phyloP scores from a whole-genome alignment of 2,329 filamentous ascomycete genomes.

The Cercospora nicotianae region DNA sequence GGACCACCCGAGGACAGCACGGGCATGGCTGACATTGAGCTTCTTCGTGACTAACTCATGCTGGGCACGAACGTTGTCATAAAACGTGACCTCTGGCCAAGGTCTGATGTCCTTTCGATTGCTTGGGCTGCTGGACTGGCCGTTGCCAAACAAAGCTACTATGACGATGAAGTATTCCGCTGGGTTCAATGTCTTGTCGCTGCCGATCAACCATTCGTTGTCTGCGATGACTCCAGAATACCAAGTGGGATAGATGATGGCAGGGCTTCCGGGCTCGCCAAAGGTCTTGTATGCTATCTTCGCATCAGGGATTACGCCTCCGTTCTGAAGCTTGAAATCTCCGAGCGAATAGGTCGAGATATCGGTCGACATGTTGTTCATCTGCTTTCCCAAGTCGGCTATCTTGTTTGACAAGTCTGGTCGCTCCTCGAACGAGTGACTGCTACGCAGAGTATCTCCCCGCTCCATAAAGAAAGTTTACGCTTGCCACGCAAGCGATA shows the following conservation, averaged over 20 bases:
- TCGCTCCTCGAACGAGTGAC: slow-evolving; percentile 7
- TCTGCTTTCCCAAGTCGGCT: background rate
- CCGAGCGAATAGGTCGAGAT: slow-evolving; percentile 51
- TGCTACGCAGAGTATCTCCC: slow-evolving; percentile 8
- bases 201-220: slow-evolving; percentile 73
- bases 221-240: slow-evolving; percentile 68
- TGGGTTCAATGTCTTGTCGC: slow-evolving; percentile 64
- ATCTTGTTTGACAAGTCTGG: background rate
- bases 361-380: slow-evolving; percentile 22
- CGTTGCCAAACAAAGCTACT: slow-evolving; percentile 67
- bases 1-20: slow-evolving; percentile 66
- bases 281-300: slow-evolving; percentile 76
- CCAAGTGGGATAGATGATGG: slow-evolving; percentile 76
- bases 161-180: slow-evolving; percentile 68
- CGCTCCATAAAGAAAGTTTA: background rate
- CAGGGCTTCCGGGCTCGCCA: slow-evolving; percentile 61
- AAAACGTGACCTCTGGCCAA: slow-evolving; percentile 64
- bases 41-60: slow-evolving; percentile 64
- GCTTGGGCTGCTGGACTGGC: slow-evolving; percentile 67
- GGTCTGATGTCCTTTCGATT: slow-evolving; percentile 53
- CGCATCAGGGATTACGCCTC: slow-evolving; percentile 62
- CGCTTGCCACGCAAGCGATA: background rate
- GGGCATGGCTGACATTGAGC: slow-evolving; percentile 60
- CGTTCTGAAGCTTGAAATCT: slow-evolving; percentile 59
- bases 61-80: slow-evolving; percentile 70